A percentile compares a stretch with the other conserved stretches of the same genome.
These are phyloP conservation scores for Heritiera littoralis DNA, from an alignment of 345 rosid species.

Conservation along the genomic window DNA sequence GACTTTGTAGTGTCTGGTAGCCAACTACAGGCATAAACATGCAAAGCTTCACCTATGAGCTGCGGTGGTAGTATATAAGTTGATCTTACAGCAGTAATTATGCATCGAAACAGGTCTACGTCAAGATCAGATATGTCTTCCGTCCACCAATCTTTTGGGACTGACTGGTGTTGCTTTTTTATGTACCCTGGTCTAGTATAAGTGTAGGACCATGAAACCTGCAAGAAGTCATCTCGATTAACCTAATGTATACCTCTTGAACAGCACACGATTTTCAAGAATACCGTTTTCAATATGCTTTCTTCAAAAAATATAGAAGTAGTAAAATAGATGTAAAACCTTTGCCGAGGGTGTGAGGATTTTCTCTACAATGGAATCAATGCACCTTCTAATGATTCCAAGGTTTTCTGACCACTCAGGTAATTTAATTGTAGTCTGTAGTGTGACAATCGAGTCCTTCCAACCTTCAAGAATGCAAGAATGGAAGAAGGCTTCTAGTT, in stretches of 20 bases:
- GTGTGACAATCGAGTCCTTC: constrained; percentile 84
- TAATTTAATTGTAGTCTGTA: constrained; percentile 63
- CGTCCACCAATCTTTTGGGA: constrained; percentile 98
- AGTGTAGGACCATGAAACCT: constrained; percentile 95
- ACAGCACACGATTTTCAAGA: not conserved
- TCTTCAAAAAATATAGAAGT: not conserved
- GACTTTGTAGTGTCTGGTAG: constrained; percentile 62
- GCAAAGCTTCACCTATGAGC: constrained; percentile 93
- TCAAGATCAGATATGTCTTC: constrained; percentile 93
- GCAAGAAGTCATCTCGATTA: constrained; percentile 17
- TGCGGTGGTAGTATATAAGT: constrained; percentile 62
- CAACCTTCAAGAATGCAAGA: constrained; percentile 93
- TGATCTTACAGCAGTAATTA: constrained; percentile 67
- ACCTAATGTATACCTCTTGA: not conserved
- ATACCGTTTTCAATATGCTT: not conserved
- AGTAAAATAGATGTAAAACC: constrained; percentile 41
- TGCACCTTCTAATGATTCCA: constrained; percentile 79
- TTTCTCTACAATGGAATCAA: constrained; percentile 80
- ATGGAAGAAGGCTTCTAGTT: constrained; percentile 86
- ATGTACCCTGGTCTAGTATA: constrained; percentile 77
- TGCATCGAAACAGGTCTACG: constrained; percentile 79
- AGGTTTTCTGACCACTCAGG: constrained; percentile 91
- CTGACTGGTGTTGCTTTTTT: constrained; percentile 59
- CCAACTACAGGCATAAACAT: constrained; percentile 91
- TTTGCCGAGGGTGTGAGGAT: constrained; percentile 70